These are phyloP conservation scores for Chaetomiaceae sp. DNA, from an alignment of 2,329 filamentous ascomycete genomes.

Conservation along the genomic window DNA sequence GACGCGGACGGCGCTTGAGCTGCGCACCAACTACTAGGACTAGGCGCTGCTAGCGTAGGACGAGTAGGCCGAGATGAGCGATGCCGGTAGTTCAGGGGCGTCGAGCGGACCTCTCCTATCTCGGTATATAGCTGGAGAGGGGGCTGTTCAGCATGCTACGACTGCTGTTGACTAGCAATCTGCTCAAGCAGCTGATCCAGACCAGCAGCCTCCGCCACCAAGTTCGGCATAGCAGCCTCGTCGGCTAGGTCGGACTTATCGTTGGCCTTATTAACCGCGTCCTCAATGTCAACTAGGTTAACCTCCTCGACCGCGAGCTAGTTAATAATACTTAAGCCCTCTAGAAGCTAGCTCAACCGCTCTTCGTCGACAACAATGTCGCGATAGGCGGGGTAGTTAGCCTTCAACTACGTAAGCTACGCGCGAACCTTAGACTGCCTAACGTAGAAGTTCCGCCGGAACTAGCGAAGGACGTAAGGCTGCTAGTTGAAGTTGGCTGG, in stretches of 20 bases:
- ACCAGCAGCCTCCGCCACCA: background rate
- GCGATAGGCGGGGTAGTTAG: too few relatives aligned
- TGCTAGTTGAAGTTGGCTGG: too few relatives aligned
- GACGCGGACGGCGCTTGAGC: background rate
- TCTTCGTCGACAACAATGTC: too few relatives aligned
- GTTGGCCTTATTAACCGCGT: background rate
- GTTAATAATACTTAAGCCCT: too few relatives aligned
- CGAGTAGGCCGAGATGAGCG: conserved; percentile 5
- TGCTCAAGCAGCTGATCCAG: background rate
- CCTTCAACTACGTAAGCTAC: too few relatives aligned
- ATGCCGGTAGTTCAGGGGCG: conserved; percentile 1
- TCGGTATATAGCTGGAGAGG: too few relatives aligned
- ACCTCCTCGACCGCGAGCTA: background rate
- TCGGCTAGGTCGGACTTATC: background rate
- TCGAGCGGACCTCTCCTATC: too few relatives aligned
- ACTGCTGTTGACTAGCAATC: background rate
- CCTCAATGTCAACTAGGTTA: background rate
- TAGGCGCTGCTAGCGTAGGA: conserved; percentile 1
- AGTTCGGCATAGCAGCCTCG: background rate
- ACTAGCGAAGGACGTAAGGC: too few relatives aligned
- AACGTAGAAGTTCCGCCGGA: too few relatives aligned
- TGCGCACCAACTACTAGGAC: background rate
- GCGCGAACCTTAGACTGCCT: too few relatives aligned
- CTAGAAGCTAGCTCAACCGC: too few relatives aligned
- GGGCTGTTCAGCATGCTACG: background rate